Percentiles rank a stretch among this genome's conserved stretches.
Evolutionary conservation across 352 stramenopile species (phyloP).

Genomic region (Albugo candida): DNA sequence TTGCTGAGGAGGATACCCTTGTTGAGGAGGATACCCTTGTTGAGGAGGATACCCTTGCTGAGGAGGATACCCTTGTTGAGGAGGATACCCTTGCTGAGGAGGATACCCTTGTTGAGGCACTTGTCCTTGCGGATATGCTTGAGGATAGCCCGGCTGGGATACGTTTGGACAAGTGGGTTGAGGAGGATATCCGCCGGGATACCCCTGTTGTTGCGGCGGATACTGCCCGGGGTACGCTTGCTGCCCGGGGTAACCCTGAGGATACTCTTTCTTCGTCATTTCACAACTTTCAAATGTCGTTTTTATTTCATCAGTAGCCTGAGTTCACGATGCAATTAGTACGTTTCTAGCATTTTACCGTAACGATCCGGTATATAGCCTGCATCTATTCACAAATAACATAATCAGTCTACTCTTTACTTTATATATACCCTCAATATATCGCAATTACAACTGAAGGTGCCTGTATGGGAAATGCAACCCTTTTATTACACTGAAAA

Average conservation of each 20-base stretch:
- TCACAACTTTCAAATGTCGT: too few species aligned
- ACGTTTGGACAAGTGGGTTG: background rate
- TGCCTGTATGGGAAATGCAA: background rate
- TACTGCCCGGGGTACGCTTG: constrained; percentile 13
- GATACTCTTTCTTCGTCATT: constrained; percentile 15
- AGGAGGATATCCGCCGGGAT: background rate
- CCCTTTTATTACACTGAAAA: background rate
- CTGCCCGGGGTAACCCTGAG: constrained; percentile 16
- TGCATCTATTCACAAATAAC: too few species aligned
- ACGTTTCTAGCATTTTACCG: too few species aligned
- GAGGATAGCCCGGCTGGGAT: background rate
- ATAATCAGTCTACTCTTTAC: too few species aligned
- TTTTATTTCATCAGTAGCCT: too few species aligned
- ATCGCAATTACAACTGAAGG: background rate
- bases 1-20: constrained; percentile 11
- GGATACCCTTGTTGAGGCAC: background rate
- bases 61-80: background rate
- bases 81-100: background rate
- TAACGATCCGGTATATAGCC: too few species aligned
- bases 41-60: constrained; percentile 7
- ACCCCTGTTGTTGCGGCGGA: constrained; percentile 2
- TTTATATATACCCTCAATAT: too few species aligned
- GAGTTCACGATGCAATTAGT: too few species aligned
- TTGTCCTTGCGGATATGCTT: background rate
- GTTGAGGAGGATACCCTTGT: constrained; percentile 11